Evolutionary conservation across 179 eudicot species (phyloP).

Genomic region (Heliamphora pulchella): DNA sequence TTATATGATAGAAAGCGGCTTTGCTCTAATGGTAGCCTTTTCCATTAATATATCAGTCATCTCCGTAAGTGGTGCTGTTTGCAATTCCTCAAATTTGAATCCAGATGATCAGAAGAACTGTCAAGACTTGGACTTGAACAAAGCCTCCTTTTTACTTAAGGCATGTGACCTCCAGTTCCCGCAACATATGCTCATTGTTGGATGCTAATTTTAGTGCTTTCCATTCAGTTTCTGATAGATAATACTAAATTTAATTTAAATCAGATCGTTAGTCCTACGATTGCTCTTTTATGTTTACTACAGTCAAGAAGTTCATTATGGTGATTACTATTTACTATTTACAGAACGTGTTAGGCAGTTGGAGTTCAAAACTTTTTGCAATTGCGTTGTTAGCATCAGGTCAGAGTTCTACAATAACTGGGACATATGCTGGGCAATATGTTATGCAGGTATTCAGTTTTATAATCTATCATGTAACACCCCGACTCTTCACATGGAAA

Average conservation of each 20-base stretch:
- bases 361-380: conserved; percentile 96
- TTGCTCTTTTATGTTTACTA: background rate
- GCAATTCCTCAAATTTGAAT: conserved; percentile 57
- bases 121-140: conserved; percentile 71
- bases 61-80: conserved; percentile 90
- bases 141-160: conserved; percentile 83
- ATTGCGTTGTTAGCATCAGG: conserved; percentile 96
- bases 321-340: conserved; percentile 12
- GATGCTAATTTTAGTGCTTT: conserved; percentile 4
- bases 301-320: conserved; percentile 6
- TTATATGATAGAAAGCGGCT: conserved; percentile 85
- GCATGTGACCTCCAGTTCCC: conserved; percentile 26
- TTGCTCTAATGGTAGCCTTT: conserved; percentile 74
- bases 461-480: background rate
- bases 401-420: conserved; percentile 98
- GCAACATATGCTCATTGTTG: background rate
- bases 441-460: conserved; percentile 78
- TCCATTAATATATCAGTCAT: conserved; percentile 83
- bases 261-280: background rate
- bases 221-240: background rate
- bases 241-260: background rate
- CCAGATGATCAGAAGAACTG: conserved; percentile 64
- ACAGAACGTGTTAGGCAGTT: conserved; percentile 87
- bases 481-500: too few relatives aligned
- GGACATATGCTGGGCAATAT: conserved; percentile 98